Evolutionary conservation across 495 filamentous ascomycete species (phyloP), one percentile per base, ranked within the genome.

Genomic region (Penicillium ucsense): DNA sequence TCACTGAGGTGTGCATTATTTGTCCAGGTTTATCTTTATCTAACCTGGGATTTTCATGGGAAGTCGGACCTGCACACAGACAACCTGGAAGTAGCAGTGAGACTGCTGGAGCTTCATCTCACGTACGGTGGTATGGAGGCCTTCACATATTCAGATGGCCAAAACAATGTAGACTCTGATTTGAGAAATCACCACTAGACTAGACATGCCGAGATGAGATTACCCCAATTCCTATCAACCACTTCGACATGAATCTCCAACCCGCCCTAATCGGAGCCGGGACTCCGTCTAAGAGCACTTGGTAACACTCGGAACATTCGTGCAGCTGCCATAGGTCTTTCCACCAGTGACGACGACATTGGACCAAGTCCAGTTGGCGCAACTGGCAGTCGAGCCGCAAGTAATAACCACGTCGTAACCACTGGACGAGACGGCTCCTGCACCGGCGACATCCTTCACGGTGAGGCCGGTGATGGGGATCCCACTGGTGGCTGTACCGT

Each of bases 401-500:
- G 75, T 68, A 44, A 84, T 74, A 38, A 77, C 78, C 27, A 74
- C 53, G 38, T 71, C 64, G 2, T 67, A 73, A 20, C 53, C 77
- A 9, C 50, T 56, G 11, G 50, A 57, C 8, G 48, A 47, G 3
- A 76, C 72, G 6, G 55, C 60, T 27, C 46, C 50, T 3, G 60
- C 62, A 0, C 81, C 81, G 0, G 60, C 66, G 33, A 83, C 63
- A 35, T 63, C 64, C 6, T 56, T 42, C 10, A 83, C 33, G 2
- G 66, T 76, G 3, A 82, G 47, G 29, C 64, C 65, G 8, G 75
- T 80, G 47, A 83, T 82, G 1, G 74, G 71, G 33, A 83, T 75
- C 29, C 80, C 79, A 39, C 54, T 70, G 0, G 79, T 81, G 3
- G 79, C 71, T 8, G 51, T 71, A 10, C 77, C 78, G 11, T 72